Percentiles rank a stretch among this genome's conserved stretches.
Conservation (phyloP, 2,329 filamentous ascomycete species). For the Nothomitra cinnamomea region DNA sequence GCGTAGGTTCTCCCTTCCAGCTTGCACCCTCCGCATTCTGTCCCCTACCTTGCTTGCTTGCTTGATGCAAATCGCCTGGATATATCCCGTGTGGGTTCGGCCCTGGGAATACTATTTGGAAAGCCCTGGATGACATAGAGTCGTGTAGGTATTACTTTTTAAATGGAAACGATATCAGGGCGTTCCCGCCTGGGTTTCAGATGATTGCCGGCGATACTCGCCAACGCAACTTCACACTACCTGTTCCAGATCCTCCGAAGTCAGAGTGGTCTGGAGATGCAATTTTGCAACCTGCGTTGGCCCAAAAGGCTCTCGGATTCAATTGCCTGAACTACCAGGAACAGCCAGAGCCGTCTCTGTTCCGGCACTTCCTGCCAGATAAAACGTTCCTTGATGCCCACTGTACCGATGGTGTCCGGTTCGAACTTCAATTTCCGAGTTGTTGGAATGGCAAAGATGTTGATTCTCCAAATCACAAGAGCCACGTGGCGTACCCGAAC, state of each 20-base stretch:
- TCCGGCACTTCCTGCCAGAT: slow-evolving; percentile 65
- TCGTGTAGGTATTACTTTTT: slow-evolving; percentile 66
- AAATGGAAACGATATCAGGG: slow-evolving; percentile 43
- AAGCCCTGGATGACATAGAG: slow-evolving; percentile 10
- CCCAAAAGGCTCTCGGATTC: slow-evolving; percentile 75
- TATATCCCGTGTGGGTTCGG: not conserved
- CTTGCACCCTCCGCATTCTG: not conserved
- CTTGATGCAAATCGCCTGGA: slow-evolving; percentile 6
- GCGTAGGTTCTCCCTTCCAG: slow-evolving; percentile 42
- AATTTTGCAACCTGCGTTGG: slow-evolving; percentile 51
- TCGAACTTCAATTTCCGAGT: slow-evolving; percentile 76
- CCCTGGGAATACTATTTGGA: not conserved
- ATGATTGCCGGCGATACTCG: slow-evolving; percentile 64
- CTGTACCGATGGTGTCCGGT: slow-evolving; percentile 64
- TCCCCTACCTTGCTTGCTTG: no score
- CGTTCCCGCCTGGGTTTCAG: slow-evolving; percentile 61
- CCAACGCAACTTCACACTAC: slow-evolving; percentile 52
- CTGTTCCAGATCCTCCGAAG: slow-evolving; percentile 50
- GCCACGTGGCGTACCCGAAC: slow-evolving; percentile 62
- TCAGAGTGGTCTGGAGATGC: slow-evolving; percentile 50
- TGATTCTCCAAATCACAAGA: slow-evolving; percentile 35
- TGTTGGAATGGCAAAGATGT: slow-evolving; percentile 65
- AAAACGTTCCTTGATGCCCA: slow-evolving; percentile 66
- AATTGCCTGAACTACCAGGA: slow-evolving; percentile 77
- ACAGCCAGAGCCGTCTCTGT: slow-evolving; percentile 53